Percentiles rank a stretch among this genome's conserved stretches.
Conservation (phyloP, 2,329 filamentous ascomycete genomes). For the Alternaria ventricosa region DNA sequence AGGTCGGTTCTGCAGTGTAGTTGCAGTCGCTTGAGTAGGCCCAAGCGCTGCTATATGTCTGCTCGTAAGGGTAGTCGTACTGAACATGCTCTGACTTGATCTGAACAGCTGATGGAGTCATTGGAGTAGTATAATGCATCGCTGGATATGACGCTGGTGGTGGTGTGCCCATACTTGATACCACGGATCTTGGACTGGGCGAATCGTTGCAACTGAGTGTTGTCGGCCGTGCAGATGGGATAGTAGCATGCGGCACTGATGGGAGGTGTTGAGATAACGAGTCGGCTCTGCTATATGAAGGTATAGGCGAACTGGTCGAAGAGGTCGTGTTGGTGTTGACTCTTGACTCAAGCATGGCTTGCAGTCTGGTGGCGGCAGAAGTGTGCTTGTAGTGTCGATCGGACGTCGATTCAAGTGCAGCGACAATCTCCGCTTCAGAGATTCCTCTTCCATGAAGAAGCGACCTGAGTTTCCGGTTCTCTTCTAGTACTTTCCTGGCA, state of each 20-base stretch:
- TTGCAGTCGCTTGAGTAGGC: constrained; percentile 24
- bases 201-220: constrained; percentile 36
- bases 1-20: constrained; percentile 18
- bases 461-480: constrained; percentile 69
- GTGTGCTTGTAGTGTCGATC: constrained; percentile 37
- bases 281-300: constrained; percentile 17
- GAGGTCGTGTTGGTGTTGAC: constrained; percentile 28
- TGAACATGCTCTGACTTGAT: constrained; percentile 34
- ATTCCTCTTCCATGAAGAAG: constrained; percentile 67
- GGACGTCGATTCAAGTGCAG: constrained; percentile 31
- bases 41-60: constrained; percentile 31
- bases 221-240: constrained; percentile 28
- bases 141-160: constrained; percentile 31
- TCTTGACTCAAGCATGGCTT: constrained; percentile 41
- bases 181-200: constrained; percentile 41
- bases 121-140: constrained; percentile 28
- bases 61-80: constrained; percentile 34
- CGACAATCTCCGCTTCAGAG: constrained; percentile 59
- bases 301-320: constrained; percentile 26
- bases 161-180: constrained; percentile 41
- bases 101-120: constrained; percentile 26
- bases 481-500: constrained; percentile 70
- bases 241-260: constrained; percentile 28
- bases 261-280: constrained; percentile 26
- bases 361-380: constrained; percentile 36